Evolutionary conservation across 257 asterid species (phyloP), one percentile per base, ranked within the genome.

Genomic region (Solanum chiquidenum): DNA sequence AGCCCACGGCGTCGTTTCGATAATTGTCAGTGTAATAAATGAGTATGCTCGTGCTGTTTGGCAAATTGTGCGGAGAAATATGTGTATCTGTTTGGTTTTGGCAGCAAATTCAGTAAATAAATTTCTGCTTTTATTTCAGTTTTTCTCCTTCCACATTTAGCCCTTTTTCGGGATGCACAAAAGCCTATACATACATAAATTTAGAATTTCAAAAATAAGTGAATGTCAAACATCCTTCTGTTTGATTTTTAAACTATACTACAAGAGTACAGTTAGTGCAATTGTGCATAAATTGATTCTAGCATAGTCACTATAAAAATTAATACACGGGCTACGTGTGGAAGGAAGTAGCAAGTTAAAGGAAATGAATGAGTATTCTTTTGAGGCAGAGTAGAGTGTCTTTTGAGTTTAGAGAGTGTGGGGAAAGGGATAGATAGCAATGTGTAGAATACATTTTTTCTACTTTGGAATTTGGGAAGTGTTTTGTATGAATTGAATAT

Each of bases 391-490:
- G 88, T 73, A 80, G 0, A 14, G 9, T 23, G 79, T 16, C 38
- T 34, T 37, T 37, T 83, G 88, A 55, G 91, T 64, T 74, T 38
- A 31, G 69, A 75, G 38, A 42, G n/a, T n/a, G 29, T 18, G 46
- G 46, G 86, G 80, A 88, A 83, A 83, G 86, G 20, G 88, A 75
- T 83, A 46, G 68, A 86, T 46, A 80, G 68, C 87, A 75, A 37
- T 44, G 29, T 69, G 25, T 34, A 73, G 5, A 72, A 71, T 31
- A 7, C 77, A 33, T 20, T 35, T 35, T 77, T 86, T 84, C 8
- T 16, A 46, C 89, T n/a, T 93, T 91, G 93, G 94, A 87, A 86
- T 87, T 93, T 90, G 95, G 31, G 86, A 88, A 83, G 72, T 71
- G 31, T 21, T 55, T n/a, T 35, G 84, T 18, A 4, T 38, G 84